Evolutionary conservation across 176 grass and related monocot genomes (phyloP).

Genomic region (Phragmites australis): DNA sequence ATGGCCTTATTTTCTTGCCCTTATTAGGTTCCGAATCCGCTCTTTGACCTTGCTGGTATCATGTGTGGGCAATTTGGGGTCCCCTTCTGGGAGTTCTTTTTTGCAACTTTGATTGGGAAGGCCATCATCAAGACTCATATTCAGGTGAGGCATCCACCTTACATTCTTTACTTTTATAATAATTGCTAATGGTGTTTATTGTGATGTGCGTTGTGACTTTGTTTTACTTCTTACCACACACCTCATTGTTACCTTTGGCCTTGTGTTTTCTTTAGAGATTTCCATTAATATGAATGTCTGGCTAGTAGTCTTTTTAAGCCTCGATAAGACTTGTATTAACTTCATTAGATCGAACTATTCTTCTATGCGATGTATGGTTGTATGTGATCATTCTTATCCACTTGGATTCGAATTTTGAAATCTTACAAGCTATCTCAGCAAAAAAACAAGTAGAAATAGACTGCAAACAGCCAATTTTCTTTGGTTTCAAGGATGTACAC

Average conservation of each 20-base stretch:
- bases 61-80: slow-evolving; percentile 99
- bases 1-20: slow-evolving; percentile 9
- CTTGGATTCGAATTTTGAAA: slow-evolving; percentile 21
- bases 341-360: not conserved
- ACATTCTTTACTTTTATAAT: not conserved
- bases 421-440: not conserved
- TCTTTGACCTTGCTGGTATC: slow-evolving; percentile 97
- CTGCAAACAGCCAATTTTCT: not conserved
- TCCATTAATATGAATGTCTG: not conserved
- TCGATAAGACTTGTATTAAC: slow-evolving; percentile 15
- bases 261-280: not conserved
- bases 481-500: not conserved
- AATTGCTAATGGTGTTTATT: not conserved
- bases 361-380: not conserved
- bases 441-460: not conserved
- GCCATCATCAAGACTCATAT: slow-evolving; percentile 97
- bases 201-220: not conserved
- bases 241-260: not conserved
- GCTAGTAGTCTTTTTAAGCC: not conserved
- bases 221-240: slow-evolving; percentile 3
- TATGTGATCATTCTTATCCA: slow-evolving; percentile 11
- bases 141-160: slow-evolving; percentile 57
- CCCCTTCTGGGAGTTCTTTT: slow-evolving; percentile 96
- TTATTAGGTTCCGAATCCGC: slow-evolving; percentile 83
- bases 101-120: slow-evolving; percentile 88